phyloP scores from a whole-genome alignment of 805 yeast genomes.

The Teunomyces panamensis region DNA sequence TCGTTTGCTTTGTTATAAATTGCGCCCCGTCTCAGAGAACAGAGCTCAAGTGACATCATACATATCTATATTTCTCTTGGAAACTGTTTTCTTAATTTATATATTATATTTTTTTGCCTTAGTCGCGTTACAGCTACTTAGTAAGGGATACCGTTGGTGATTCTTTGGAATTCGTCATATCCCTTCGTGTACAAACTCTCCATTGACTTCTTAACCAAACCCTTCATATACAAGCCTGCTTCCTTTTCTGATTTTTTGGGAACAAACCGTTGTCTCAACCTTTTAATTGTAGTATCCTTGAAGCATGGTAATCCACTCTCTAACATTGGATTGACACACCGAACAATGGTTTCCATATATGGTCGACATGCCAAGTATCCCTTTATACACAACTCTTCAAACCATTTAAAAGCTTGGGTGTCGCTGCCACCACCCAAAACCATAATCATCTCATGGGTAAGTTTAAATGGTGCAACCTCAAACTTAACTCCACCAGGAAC shows the following conservation, averaged over 20 bases:
- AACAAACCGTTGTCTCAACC: constrained; percentile 74
- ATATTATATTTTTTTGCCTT: not conserved
- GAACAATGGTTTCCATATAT: constrained; percentile 78
- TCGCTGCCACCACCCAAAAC: constrained; percentile 89
- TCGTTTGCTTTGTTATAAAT: not conserved
- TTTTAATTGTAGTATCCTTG: constrained; percentile 81
- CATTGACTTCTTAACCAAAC: constrained; percentile 72
- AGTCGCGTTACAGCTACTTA: constrained; percentile 22
- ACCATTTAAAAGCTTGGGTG: constrained; percentile 89
- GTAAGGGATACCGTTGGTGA: constrained; percentile 97
- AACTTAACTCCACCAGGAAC: constrained; percentile 98
- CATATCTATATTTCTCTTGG: not conserved
- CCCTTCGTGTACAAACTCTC: constrained; percentile 91
- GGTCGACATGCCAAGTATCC: constrained; percentile 88
- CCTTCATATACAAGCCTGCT: constrained; percentile 75
- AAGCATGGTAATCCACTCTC: constrained; percentile 96
- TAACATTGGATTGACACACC: constrained; percentile 88
- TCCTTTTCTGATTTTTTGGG: constrained; percentile 79
- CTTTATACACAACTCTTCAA: constrained; percentile 91
- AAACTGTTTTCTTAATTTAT: not conserved
- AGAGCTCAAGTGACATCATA: not conserved
- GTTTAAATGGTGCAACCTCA: constrained; percentile 96
- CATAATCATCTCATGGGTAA: constrained; percentile 92
- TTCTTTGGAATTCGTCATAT: constrained; percentile 93
- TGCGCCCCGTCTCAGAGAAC: not conserved